These are phyloP conservation scores for Urostyla sp. DNA, from an alignment of 73 alveolate species.

Conservation along the genomic window DNA sequence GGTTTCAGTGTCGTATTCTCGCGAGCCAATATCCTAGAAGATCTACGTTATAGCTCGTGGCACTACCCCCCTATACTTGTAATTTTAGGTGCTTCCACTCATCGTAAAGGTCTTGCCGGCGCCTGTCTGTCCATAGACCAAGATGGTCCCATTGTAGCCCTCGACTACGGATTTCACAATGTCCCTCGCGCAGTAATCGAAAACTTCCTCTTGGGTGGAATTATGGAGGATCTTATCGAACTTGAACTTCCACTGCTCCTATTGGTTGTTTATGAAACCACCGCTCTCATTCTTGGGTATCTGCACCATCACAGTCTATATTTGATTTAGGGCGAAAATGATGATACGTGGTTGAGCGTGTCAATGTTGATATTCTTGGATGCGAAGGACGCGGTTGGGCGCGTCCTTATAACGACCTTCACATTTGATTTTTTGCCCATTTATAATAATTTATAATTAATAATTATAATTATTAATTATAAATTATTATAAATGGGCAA, in stretches of 20 bases:
- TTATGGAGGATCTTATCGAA: constrained; percentile 97
- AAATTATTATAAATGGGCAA: constrained; percentile 71
- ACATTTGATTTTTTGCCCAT: too few species aligned
- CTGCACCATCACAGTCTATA: constrained; percentile 25
- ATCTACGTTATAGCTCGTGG: constrained; percentile 98
- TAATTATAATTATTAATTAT: not conserved
- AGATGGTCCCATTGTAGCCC: constrained; percentile 68
- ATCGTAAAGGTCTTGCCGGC: constrained; percentile 58
- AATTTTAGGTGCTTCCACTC: constrained; percentile 41
- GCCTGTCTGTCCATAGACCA: constrained; percentile 53
- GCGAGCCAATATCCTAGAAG: constrained; percentile 50
- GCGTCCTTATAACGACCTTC: constrained; percentile 92
- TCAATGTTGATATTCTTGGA: constrained; percentile 88
- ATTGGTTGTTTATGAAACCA: constrained; percentile 96
- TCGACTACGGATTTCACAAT: constrained; percentile 84
- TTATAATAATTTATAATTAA: not conserved
- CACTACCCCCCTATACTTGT: constrained; percentile 87
- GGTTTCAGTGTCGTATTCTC: constrained; percentile 24
- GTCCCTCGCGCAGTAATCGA: constrained; percentile 68
- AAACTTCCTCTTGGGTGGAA: constrained; percentile 85
- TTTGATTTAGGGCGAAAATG: not conserved
- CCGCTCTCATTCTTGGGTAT: constrained; percentile 57
- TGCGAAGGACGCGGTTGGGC: constrained; percentile 98
- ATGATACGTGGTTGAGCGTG: constrained; percentile 42
- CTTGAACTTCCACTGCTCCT: constrained; percentile 98